A percentile compares a stretch with the other conserved stretches of the same genome.
Evolutionary conservation across 2,329 filamentous ascomycete species (phyloP).

Genomic region (Aphanoascus verrucosus): DNA sequence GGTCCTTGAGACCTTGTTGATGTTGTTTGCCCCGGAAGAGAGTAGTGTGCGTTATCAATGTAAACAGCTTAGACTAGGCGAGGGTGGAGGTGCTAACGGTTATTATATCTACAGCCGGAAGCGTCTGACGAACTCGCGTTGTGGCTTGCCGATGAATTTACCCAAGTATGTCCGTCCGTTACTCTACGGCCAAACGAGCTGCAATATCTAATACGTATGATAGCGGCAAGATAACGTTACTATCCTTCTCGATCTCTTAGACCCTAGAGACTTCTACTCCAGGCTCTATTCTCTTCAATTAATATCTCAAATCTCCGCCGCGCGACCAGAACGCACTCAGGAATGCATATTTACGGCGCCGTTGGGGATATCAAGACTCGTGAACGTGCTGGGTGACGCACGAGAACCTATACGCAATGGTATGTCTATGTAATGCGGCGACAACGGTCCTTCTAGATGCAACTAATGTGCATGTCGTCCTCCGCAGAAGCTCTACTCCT

Average conservation of each 20-base stretch:
- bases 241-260: conserved; percentile 76
- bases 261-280: conserved; percentile 77
- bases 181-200: background rate
- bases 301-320: conserved; percentile 71
- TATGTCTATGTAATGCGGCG: conserved; percentile 19
- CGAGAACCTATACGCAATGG: conserved; percentile 78
- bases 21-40: conserved; percentile 69
- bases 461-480: conserved; percentile 16
- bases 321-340: conserved; percentile 81
- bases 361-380: conserved; percentile 75
- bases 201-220: conserved; percentile 39
- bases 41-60: conserved; percentile 41
- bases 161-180: conserved; percentile 50
- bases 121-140: conserved; percentile 91
- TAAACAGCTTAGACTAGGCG: background rate
- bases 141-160: conserved; percentile 97
- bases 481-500: conserved; percentile 63
- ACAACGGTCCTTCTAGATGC: background rate
- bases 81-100: conserved; percentile 18
- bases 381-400: conserved; percentile 70
- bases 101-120: conserved; percentile 53
- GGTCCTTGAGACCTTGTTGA: conserved; percentile 85
- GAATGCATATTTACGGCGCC: conserved; percentile 88
- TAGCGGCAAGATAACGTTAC: conserved; percentile 92
- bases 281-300: conserved; percentile 85